Conservation (phyloP, 495 filamentous ascomycete genomes). For the Entonaema liquescens region DNA sequence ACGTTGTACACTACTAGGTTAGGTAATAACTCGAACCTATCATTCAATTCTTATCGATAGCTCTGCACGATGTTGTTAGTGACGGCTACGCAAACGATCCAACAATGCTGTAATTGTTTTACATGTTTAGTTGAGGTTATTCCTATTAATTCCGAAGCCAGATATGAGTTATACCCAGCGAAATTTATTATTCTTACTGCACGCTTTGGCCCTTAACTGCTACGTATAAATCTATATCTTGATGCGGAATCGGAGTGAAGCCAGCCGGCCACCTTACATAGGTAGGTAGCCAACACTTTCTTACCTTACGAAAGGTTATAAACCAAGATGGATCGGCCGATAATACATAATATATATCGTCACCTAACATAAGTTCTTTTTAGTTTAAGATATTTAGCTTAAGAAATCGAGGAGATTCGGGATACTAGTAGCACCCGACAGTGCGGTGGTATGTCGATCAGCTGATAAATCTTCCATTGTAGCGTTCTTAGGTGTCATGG, state of each 20-base stretch:
- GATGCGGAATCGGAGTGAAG: not conserved
- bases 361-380: constrained; percentile 6
- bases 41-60: not conserved
- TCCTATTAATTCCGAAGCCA: not conserved
- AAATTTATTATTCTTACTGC: not conserved
- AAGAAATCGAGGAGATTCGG: constrained; percentile 12
- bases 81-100: not conserved
- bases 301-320: not conserved
- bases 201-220: not conserved
- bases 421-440: constrained; percentile 11
- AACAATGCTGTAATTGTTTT: not conserved
- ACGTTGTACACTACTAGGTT: not conserved
- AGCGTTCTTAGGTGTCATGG: not conserved
- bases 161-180: not conserved
- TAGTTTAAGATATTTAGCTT: not conserved
- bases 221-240: not conserved
- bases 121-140: not conserved
- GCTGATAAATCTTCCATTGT: constrained; percentile 23
- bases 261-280: no score
- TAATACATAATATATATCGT: constrained; percentile 26
- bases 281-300: no score
- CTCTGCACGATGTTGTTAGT: not conserved
- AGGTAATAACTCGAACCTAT: no score
- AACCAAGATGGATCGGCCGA: constrained; percentile 3
- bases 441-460: constrained; percentile 35